Conservation (phyloP, 2,329 filamentous ascomycete genomes). For the Aspergillus sp. region DNA sequence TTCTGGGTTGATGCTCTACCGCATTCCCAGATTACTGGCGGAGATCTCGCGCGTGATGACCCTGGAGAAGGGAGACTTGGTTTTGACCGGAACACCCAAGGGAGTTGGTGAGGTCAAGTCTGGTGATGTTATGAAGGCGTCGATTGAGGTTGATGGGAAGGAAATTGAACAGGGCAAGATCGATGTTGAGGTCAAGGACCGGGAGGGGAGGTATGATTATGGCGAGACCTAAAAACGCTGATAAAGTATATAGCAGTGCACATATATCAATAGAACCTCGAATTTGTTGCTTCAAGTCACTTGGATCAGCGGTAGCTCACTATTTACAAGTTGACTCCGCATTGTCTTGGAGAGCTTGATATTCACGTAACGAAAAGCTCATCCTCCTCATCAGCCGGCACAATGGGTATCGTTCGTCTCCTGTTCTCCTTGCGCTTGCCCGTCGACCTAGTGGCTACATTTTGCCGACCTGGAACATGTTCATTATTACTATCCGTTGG, state of each 20-base stretch:
- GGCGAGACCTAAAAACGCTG: constrained; percentile 58
- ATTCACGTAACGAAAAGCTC: constrained; percentile 14
- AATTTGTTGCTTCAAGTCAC: neutral
- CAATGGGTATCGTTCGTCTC: constrained; percentile 29
- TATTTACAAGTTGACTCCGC: neutral
- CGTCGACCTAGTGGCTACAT: neutral
- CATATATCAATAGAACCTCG: constrained; percentile 2
- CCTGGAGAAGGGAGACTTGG: constrained; percentile 84
- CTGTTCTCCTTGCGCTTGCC: constrained; percentile 8
- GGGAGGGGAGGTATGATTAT: constrained; percentile 74
- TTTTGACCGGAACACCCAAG: constrained; percentile 96
- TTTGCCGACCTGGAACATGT: neutral
- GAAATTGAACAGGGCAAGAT: constrained; percentile 83
- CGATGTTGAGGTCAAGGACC: constrained; percentile 79
- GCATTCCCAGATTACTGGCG: constrained; percentile 79
- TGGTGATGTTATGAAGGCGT: constrained; percentile 84
- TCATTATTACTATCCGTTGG: neutral
- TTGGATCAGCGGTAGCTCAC: neutral
- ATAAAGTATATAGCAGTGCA: neutral
- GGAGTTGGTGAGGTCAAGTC: constrained; percentile 83
- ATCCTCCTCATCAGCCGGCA: constrained; percentile 30
- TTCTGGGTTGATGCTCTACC: constrained; percentile 92
- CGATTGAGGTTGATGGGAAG: constrained; percentile 74
- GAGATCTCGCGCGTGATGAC: constrained; percentile 97
- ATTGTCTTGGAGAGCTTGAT: neutral